Conservation (phyloP, 1,139 yeast genomes). For the Debaryomyces sp. region DNA sequence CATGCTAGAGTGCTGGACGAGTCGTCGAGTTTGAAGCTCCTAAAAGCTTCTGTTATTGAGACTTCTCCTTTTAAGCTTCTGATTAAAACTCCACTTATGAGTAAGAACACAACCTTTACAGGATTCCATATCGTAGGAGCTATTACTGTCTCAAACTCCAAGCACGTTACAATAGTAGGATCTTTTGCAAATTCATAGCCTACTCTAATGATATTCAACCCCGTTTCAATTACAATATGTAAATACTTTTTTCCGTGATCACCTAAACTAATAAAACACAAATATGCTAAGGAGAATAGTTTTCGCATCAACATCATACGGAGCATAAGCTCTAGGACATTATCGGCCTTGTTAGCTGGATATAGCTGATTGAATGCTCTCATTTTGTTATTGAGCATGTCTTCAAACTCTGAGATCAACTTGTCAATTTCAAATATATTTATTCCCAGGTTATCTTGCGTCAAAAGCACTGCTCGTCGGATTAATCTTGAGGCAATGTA, state of each 20-base stretch:
- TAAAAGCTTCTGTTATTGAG: not conserved
- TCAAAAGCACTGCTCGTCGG: not conserved
- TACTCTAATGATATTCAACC: not conserved
- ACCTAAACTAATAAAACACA: not conserved
- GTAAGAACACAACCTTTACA: not conserved
- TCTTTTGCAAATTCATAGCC: not conserved
- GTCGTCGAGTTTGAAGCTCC: not conserved
- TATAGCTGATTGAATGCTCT: not conserved
- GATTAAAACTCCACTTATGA: not conserved
- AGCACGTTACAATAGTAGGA: not conserved
- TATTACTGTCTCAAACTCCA: not conserved
- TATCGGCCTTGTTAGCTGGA: not conserved
- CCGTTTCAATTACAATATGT: not conserved
- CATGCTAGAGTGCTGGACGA: not conserved
- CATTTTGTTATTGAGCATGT: not conserved
- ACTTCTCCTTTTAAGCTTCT: not conserved
- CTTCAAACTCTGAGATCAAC: not conserved
- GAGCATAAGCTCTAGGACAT: not conserved
- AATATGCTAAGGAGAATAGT: not conserved
- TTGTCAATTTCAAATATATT: not conserved
- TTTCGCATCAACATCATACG: not conserved
- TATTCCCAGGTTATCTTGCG: not conserved
- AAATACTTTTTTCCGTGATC: not conserved
- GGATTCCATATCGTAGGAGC: not conserved
- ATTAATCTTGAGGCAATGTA: not conserved